Evolutionary conservation across 495 filamentous ascomycete species (phyloP).

Genomic region (Articulospora tetracladia): DNA sequence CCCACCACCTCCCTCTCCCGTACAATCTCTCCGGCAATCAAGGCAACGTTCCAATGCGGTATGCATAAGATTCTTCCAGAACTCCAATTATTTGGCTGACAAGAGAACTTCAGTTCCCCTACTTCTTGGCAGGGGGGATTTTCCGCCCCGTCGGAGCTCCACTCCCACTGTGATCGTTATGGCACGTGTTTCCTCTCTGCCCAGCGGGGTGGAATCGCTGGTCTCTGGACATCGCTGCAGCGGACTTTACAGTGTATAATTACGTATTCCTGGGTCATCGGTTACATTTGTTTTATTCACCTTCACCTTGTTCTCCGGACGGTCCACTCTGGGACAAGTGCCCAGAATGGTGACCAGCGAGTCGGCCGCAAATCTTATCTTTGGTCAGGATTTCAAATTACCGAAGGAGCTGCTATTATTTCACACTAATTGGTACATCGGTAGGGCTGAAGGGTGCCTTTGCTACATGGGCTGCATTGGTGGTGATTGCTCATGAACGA

Average conservation of each 20-base stretch:
- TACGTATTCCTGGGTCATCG: no score
- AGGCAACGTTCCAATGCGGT: not conserved
- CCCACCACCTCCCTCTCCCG: not conserved
- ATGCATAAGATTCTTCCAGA: not conserved
- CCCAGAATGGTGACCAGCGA: not conserved
- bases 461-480: not conserved
- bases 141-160: not conserved
- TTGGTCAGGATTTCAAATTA: not conserved
- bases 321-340: not conserved
- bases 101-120: not conserved
- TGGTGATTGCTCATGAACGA: not conserved
- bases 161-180: not conserved
- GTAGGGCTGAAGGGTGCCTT: not conserved
- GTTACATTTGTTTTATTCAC: no score
- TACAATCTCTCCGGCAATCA: not conserved
- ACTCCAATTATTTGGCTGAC: not conserved
- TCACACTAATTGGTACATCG: not conserved
- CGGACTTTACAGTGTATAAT: no score
- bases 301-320: no score
- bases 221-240: not conserved
- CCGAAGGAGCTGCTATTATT: not conserved
- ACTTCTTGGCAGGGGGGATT: not conserved
- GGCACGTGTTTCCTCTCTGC: not conserved
- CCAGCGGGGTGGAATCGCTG: not conserved
- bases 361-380: not conserved